Conservation (phyloP, 2,329 filamentous ascomycete genomes). For the Diplocarpon rosae region DNA sequence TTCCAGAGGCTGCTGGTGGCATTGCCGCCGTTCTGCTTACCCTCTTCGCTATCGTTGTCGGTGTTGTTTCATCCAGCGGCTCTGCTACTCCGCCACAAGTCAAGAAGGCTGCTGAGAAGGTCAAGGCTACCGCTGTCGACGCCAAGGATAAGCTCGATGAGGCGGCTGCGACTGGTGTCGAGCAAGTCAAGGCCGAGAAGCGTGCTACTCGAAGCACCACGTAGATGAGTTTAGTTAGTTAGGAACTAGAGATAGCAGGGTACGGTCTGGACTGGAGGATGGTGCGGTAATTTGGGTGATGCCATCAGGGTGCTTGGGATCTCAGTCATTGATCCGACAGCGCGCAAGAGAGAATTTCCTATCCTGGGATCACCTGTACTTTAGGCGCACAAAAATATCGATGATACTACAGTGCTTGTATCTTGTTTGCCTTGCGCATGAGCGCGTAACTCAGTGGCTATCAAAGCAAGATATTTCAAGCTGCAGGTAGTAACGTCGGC, state of each 20-base stretch:
- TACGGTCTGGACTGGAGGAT: slow-evolving; percentile 1
- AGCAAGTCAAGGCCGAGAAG: slow-evolving; percentile 55
- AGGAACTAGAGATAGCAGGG: neutral
- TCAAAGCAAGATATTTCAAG: too few relatives aligned
- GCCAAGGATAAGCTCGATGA: slow-evolving; percentile 63
- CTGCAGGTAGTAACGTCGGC: too few relatives aligned
- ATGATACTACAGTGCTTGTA: neutral
- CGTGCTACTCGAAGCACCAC: slow-evolving; percentile 24
- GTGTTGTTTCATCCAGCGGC: slow-evolving; percentile 51
- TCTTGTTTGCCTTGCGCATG: too few relatives aligned
- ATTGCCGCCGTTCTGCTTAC: slow-evolving; percentile 61
- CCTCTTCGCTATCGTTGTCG: slow-evolving; percentile 58
- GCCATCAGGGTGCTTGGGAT: slow-evolving; percentile 10
- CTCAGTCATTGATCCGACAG: slow-evolving; percentile 6
- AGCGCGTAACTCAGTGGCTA: too few relatives aligned
- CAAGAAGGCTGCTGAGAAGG: slow-evolving; percentile 58
- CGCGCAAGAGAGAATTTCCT: neutral
- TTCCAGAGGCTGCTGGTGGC: slow-evolving; percentile 82
- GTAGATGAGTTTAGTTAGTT: slow-evolving; percentile 10
- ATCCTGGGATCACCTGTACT: slow-evolving; percentile 16
- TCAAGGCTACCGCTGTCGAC: slow-evolving; percentile 62
- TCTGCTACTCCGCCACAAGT: slow-evolving; percentile 58
- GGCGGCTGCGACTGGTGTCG: slow-evolving; percentile 49
- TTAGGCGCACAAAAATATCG: slow-evolving; percentile 22
- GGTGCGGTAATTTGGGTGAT: slow-evolving; percentile 11